phyloP scores from a whole-genome alignment of 1,284 basidiomycete genomes.

The Naganishia liquefaciens region DNA sequence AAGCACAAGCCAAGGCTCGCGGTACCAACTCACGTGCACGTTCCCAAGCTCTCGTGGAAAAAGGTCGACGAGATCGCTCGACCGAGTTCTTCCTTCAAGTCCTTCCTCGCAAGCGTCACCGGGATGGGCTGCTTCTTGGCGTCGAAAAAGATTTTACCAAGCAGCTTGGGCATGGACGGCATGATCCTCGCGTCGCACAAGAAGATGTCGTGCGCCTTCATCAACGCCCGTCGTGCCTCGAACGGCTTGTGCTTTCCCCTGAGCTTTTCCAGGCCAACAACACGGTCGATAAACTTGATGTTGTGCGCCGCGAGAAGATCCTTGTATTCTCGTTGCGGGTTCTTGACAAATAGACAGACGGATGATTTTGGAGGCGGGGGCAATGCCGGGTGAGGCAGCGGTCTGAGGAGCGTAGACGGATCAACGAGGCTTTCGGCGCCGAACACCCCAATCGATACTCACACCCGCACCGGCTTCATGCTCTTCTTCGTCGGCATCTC shows the following conservation, averaged over 20 bases:
- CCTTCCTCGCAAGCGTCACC: constrained; percentile 78
- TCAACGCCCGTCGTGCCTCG: constrained; percentile 79
- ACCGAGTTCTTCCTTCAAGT: constrained; percentile 86
- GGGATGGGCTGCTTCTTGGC: constrained; percentile 97
- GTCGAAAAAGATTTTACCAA: constrained; percentile 88
- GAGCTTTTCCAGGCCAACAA: constrained; percentile 87
- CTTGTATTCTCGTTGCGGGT: constrained; percentile 94
- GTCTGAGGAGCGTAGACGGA: constrained; percentile 56
- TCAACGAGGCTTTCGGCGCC: constrained; percentile 5
- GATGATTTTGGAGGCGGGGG: constrained; percentile 74
- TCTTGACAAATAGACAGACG: constrained; percentile 90
- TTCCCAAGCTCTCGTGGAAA: constrained; percentile 90
- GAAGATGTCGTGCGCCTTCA: constrained; percentile 89
- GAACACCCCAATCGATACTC: constrained; percentile 46
- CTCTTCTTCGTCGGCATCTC: constrained; percentile 71
- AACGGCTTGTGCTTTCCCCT: constrained; percentile 92
- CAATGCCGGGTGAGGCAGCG: constrained; percentile 70
- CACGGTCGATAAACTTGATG: constrained; percentile 84
- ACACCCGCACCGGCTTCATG: constrained; percentile 83
- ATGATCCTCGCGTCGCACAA: constrained; percentile 88
- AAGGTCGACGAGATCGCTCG: constrained; percentile 88
- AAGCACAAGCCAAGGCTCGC: too few relatives aligned
- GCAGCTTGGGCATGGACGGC: constrained; percentile 78
- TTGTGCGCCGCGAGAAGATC: constrained; percentile 75
- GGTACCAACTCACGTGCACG: constrained; percentile 79